Base-by-base conservation (phyloP, 495 filamentous ascomycete genomes). In the Daldinia caldariorum region DNA sequence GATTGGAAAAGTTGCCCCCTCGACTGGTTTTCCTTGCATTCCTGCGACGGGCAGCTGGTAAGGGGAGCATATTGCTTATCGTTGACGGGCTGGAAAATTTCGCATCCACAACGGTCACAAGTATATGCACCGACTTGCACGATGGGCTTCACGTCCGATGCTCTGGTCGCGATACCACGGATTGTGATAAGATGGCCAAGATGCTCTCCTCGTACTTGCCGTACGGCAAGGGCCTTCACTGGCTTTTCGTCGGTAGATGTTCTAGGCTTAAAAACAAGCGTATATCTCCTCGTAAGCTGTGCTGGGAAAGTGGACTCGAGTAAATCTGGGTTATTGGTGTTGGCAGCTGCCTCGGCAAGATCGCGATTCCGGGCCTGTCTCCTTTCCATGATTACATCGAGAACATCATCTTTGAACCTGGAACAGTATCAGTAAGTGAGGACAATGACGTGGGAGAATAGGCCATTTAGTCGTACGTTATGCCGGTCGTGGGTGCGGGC, bases 71-170 rank as follows among this genome's bases (percentile, higher is more conserved):
- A 99, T 72, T 94, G 92, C 81, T 94, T 97, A 54, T 92, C 91
- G 34, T 90, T 92, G 76, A 99, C 87, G 14, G 97, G 94, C 79
- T 99, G 95, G 86, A 99, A 99, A 74, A 98, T 93, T 79, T 99
- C 96, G 74, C 89, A 93, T 49, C 95, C 95, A 74, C 95, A 99
- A 55, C 93, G 89, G 76, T 99, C 95, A 80, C 95, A 99, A 31
- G 94, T 94, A 77, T 98, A 99, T 38, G 96, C 96, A 77, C 97
- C 97, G 66, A 99, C 96, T 71, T 93, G 89, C 20, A 97, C 92
- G n/a, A 95, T 89, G 35, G 95, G 95, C 83, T 99, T 99, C 65
- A 99, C 95, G 76, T 99, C 95, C 1, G 94, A 97, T 2, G 98
- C 96, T 77, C 95, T 86, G 0, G 95, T 99, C 2, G 94, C 89